Conservation (phyloP, 73 alveolate genomes). For the Urostyla sp. region DNA sequence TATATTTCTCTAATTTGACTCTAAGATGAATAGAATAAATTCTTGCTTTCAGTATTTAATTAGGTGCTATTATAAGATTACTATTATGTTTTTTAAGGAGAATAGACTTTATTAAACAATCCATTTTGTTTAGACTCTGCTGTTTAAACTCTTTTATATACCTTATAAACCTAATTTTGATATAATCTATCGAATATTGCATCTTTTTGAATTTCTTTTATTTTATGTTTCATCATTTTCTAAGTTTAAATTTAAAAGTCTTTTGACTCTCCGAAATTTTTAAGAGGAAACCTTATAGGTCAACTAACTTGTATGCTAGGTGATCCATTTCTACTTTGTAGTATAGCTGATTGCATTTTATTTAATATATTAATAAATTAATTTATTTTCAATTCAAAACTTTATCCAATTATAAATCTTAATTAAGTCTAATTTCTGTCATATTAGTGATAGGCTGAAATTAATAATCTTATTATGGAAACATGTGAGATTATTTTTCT, state of each 20-base stretch:
- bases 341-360: neutral
- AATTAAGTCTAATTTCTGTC: neutral
- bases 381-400: neutral
- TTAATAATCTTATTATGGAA: neutral
- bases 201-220: neutral
- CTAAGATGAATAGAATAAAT: neutral
- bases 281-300: neutral
- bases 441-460: neutral
- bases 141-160: slow-evolving; percentile 17
- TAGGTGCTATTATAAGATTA: neutral
- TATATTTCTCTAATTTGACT: neutral
- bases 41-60: neutral
- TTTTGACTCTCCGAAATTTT: slow-evolving; percentile 40
- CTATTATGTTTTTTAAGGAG: neutral
- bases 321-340: too few species aligned
- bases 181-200: slow-evolving; percentile 32
- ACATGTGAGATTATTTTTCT: neutral
- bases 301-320: too few species aligned
- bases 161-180: neutral
- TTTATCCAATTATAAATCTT: neutral
- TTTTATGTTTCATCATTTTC: neutral
- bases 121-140: neutral
- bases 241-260: neutral
- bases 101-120: neutral
- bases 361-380: too few species aligned